A percentile compares a stretch with the other conserved stretches of the same genome.
These are phyloP conservation scores for Trichophyton simii DNA, from an alignment of 2,329 filamentous ascomycete genomes.

Conservation along the genomic window DNA sequence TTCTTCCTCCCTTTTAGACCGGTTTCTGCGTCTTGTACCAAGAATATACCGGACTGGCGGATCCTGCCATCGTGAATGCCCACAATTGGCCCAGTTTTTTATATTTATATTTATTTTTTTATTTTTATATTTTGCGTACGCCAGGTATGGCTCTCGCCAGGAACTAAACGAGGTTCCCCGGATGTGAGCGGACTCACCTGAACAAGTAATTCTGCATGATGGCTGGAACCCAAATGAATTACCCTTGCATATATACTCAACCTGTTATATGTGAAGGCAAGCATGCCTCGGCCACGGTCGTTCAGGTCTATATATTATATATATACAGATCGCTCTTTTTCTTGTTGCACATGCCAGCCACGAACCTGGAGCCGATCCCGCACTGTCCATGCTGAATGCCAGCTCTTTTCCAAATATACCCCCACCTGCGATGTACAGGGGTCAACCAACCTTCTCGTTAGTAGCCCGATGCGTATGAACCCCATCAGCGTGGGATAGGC, in stretches of 20 bases:
- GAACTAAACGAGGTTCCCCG: background rate
- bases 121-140: background rate
- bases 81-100: background rate
- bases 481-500: background rate
- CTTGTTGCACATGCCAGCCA: conserved; percentile 4
- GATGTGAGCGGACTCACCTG: background rate
- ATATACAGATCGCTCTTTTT: background rate
- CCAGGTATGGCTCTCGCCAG: background rate
- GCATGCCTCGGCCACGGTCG: background rate
- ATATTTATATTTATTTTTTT: no score
- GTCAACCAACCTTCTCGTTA: background rate
- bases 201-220: background rate
- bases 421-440: background rate
- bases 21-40: background rate
- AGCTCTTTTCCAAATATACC: background rate
- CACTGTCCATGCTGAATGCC: background rate
- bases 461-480: background rate
- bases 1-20: background rate
- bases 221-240: background rate
- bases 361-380: background rate
- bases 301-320: background rate
- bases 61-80: background rate
- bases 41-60: background rate
- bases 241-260: background rate
- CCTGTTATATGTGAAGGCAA: background rate